Conservation (phyloP, 768 basidiomycete species). For the Russula ochroleuca region DNA sequence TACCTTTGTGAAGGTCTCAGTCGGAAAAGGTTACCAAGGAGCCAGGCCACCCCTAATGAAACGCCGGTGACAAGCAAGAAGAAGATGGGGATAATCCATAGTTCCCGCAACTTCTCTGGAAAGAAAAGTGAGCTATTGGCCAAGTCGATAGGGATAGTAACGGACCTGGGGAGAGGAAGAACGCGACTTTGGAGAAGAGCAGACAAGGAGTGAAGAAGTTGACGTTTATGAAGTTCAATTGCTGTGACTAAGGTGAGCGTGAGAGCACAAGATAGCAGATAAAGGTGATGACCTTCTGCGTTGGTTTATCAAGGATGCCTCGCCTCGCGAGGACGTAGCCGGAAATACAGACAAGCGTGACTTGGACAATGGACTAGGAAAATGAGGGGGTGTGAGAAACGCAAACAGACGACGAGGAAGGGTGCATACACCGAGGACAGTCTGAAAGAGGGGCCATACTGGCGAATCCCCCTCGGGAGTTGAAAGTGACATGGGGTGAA, state of each 20-base stretch:
- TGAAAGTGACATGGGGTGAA: conserved; percentile 13
- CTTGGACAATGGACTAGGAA: conserved; percentile 77
- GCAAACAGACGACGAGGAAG: background rate
- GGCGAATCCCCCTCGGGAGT: conserved; percentile 30
- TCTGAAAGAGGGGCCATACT: conserved; percentile 46
- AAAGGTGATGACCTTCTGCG: conserved; percentile 65
- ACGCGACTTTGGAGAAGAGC: conserved; percentile 93
- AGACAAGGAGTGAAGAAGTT: conserved; percentile 86
- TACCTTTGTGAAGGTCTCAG: conserved; percentile 76
- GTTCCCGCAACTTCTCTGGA: conserved; percentile 66
- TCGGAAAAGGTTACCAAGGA: conserved; percentile 57
- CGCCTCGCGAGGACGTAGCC: conserved; percentile 75
- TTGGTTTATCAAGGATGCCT: conserved; percentile 83
- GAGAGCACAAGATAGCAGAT: background rate
- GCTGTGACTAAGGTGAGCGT: conserved; percentile 38
- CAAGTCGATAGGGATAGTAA: background rate
- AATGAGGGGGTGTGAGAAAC: background rate
- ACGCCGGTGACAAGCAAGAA: conserved; percentile 71
- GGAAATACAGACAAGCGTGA: conserved; percentile 78
- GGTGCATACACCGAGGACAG: conserved; percentile 52
- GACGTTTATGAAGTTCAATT: conserved; percentile 78
- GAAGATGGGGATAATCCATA: conserved; percentile 85
- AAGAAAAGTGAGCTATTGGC: background rate
- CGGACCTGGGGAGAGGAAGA: conserved; percentile 69
- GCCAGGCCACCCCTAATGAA: conserved; percentile 65